These are phyloP conservation scores for Fusarium zealandicum DNA, from an alignment of 2,329 filamentous ascomycete genomes.

Conservation along the genomic window DNA sequence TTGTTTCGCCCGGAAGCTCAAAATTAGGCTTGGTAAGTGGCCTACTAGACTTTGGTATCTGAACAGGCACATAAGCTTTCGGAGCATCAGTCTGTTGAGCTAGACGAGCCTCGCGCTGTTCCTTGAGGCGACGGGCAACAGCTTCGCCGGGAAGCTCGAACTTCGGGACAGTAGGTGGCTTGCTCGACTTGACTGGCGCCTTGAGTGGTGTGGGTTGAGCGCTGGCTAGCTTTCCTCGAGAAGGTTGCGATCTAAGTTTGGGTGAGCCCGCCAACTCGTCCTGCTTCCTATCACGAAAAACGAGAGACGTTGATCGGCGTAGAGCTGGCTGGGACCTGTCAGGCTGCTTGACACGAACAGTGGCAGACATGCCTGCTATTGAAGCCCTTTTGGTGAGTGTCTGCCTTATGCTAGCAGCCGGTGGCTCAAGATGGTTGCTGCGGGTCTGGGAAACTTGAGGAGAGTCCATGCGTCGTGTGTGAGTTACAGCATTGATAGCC, in stretches of 20 bases:
- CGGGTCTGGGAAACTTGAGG: slow-evolving; percentile 27
- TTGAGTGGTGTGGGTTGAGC: slow-evolving; percentile 46
- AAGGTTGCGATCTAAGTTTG: slow-evolving; percentile 20
- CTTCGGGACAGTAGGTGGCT: slow-evolving; percentile 60
- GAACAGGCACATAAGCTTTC: slow-evolving; percentile 48
- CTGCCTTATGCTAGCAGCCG: slow-evolving; percentile 18
- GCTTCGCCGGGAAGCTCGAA: slow-evolving; percentile 71
- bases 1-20: slow-evolving; percentile 69
- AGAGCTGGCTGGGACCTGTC: slow-evolving; percentile 48
- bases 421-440: slow-evolving; percentile 29
- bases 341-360: slow-evolving; percentile 52
- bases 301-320: slow-evolving; percentile 53
- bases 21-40: slow-evolving; percentile 63
- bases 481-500: slow-evolving; percentile 54
- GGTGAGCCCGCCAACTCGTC: slow-evolving; percentile 24
- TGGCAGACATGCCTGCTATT: slow-evolving; percentile 47
- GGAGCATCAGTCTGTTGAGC: slow-evolving; percentile 47
- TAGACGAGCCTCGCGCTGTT: slow-evolving; percentile 64
- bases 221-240: slow-evolving; percentile 30
- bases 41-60: slow-evolving; percentile 59
- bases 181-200: slow-evolving; percentile 59
- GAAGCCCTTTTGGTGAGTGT: slow-evolving; percentile 39
- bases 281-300: slow-evolving; percentile 43
- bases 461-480: slow-evolving; percentile 45
- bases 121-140: slow-evolving; percentile 63